Percentiles rank a stretch among this genome's conserved stretches.
Evolutionary conservation across 768 basidiomycete species (phyloP).

Genomic region (Lyophyllum shimeji): DNA sequence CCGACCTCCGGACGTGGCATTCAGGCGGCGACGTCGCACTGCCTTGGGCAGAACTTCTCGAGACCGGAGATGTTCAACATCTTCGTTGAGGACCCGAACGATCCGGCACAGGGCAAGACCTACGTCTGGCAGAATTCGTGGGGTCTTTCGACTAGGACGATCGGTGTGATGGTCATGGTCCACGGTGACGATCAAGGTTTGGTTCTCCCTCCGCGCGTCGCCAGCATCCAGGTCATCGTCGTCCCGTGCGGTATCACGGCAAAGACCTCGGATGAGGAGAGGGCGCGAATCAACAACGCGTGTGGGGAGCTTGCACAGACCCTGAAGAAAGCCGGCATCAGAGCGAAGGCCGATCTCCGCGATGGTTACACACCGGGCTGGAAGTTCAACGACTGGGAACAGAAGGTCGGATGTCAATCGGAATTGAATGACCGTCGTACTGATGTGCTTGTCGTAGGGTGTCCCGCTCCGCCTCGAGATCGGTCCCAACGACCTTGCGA

Average conservation of each 20-base stretch:
- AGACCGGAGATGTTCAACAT: slow-evolving; percentile 97
- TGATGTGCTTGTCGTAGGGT: slow-evolving; percentile 51
- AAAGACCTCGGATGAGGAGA: slow-evolving; percentile 68
- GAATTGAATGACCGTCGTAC: slow-evolving; percentile 1
- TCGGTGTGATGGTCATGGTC: slow-evolving; percentile 99
- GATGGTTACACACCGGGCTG: slow-evolving; percentile 98
- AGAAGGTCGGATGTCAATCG: slow-evolving; percentile 60
- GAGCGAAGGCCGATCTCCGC: slow-evolving; percentile 87
- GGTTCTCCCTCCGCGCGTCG: slow-evolving; percentile 96
- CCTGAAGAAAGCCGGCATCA: slow-evolving; percentile 70
- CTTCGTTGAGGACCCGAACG: slow-evolving; percentile 90
- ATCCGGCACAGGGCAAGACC: slow-evolving; percentile 64
- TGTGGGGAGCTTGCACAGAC: slow-evolving; percentile 77
- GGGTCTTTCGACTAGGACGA: slow-evolving; percentile 94
- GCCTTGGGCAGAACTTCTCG: slow-evolving; percentile 98
- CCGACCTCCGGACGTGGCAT: slow-evolving; percentile 97
- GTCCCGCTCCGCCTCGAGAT: slow-evolving; percentile 97
- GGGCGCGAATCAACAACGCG: slow-evolving; percentile 69
- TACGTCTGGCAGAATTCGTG: slow-evolving; percentile 99
- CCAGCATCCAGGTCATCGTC: slow-evolving; percentile 86
- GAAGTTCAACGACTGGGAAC: slow-evolving; percentile 99
- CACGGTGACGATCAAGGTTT: slow-evolving; percentile 98
- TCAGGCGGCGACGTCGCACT: slow-evolving; percentile 97
- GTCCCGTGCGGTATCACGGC: slow-evolving; percentile 95
- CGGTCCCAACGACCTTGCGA: slow-evolving; percentile 88